phyloP scores from a whole-genome alignment of 257 asterid genomes.

The Phtheirospermum japonicum region DNA sequence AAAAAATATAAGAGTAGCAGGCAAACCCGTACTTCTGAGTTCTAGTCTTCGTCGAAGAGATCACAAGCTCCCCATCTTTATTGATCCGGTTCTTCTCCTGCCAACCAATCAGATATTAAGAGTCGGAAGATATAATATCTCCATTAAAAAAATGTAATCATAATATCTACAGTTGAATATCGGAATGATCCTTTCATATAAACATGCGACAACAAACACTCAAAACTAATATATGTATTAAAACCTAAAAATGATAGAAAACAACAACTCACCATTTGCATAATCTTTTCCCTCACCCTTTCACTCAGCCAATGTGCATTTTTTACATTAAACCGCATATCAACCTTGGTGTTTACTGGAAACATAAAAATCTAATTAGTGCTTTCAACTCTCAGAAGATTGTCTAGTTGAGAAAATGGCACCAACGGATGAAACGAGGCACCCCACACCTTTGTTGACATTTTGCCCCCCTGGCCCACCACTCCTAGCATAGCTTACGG shows the following conservation, averaged over 20 bases:
- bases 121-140: neutral
- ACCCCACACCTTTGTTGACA: slow-evolving; percentile 73
- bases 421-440: slow-evolving; percentile 10
- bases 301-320: slow-evolving; percentile 81
- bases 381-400: slow-evolving; percentile 1
- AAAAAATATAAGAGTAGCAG: slow-evolving; percentile 15
- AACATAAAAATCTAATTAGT: slow-evolving; percentile 15
- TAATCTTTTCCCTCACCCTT: slow-evolving; percentile 70
- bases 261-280: slow-evolving; percentile 68
- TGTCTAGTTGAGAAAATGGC: neutral
- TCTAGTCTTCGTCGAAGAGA: slow-evolving; percentile 83
- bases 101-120: slow-evolving; percentile 14
- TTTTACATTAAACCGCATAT: slow-evolving; percentile 91
- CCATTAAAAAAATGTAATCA: neutral
- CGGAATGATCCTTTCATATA: neutral
- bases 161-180: neutral
- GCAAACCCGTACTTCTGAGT: slow-evolving; percentile 57
- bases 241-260: slow-evolving; percentile 5
- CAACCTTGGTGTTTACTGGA: slow-evolving; percentile 88
- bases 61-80: slow-evolving; percentile 87
- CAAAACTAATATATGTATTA: neutral
- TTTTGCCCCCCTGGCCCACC: slow-evolving; percentile 94
- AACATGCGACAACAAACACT: neutral
- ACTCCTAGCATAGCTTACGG: slow-evolving; percentile 77
- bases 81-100: slow-evolving; percentile 94